A percentile compares a stretch with the other conserved stretches of the same genome.
phyloP scores from a whole-genome alignment of 1,284 basidiomycete species.

The Cutaneotrichosporon cutaneum region DNA sequence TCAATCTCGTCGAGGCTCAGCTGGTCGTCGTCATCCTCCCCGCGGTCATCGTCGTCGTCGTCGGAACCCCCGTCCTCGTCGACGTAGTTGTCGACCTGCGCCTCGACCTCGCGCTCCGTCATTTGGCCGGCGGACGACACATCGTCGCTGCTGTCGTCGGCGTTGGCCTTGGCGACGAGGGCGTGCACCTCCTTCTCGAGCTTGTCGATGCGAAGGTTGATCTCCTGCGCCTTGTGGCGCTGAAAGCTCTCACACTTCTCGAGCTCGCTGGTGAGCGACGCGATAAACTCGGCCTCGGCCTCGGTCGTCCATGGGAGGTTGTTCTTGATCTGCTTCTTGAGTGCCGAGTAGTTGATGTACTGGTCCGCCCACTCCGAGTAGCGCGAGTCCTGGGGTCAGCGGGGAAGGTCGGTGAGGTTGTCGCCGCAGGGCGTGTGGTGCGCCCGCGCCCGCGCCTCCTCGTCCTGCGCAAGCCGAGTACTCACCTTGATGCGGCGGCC shows the following conservation, averaged over 20 bases:
- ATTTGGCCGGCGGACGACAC: conserved; percentile 36
- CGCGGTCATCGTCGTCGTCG: conserved; percentile 55
- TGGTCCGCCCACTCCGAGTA: conserved; percentile 87
- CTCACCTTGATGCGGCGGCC: conserved; percentile 79
- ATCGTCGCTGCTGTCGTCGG: conserved; percentile 49
- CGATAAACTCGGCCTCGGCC: conserved; percentile 78
- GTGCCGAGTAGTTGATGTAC: conserved; percentile 82
- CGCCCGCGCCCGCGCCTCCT: too few species aligned
- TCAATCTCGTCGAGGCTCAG: conserved; percentile 72
- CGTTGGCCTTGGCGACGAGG: conserved; percentile 59
- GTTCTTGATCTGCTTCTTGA: conserved; percentile 83
- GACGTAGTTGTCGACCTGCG: conserved; percentile 56
- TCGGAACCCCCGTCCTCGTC: conserved; percentile 59
- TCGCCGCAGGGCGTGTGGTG: too few species aligned
- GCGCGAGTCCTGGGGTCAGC: conserved; percentile 64
- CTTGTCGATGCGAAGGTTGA: conserved; percentile 72
- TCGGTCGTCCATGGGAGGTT: conserved; percentile 64
- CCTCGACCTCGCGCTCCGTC: conserved; percentile 35
- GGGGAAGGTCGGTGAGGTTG: too few species aligned
- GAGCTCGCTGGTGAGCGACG: conserved; percentile 77
- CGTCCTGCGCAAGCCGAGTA: too few species aligned
- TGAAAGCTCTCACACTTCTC: conserved; percentile 97
- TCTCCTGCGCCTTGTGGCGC: conserved; percentile 81
- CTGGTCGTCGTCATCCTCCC: conserved; percentile 55
- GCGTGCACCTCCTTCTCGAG: conserved; percentile 76